phyloP scores from a whole-genome alignment of 768 basidiomycete species.

The Pisolithus orientalis region DNA sequence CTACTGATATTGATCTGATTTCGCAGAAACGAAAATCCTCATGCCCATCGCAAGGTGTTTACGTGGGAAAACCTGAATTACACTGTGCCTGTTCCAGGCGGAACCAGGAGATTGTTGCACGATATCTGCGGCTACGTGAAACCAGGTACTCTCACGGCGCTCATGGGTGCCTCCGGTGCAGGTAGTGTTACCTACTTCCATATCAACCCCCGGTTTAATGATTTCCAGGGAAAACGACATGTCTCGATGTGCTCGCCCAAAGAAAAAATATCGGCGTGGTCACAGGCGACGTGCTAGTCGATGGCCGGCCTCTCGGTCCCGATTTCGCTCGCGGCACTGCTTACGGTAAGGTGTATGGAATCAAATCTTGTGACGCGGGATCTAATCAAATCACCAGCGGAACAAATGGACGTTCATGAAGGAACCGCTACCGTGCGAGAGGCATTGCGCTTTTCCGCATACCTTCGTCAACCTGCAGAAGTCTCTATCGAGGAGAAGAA shows the following conservation, averaged over 20 bases:
- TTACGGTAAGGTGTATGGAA: slow-evolving; percentile 45
- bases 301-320: slow-evolving; percentile 54
- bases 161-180: slow-evolving; percentile 84
- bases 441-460: slow-evolving; percentile 80
- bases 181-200: slow-evolving; percentile 31
- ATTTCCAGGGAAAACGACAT: slow-evolving; percentile 64
- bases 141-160: slow-evolving; percentile 81
- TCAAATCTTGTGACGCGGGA: slow-evolving; percentile 10
- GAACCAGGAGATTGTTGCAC: slow-evolving; percentile 57
- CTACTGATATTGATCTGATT: neutral
- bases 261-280: slow-evolving; percentile 68
- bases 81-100: slow-evolving; percentile 60
- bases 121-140: slow-evolving; percentile 77
- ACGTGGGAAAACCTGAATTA: slow-evolving; percentile 83
- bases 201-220: neutral
- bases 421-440: slow-evolving; percentile 79
- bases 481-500: slow-evolving; percentile 71
- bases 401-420: slow-evolving; percentile 86
- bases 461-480: slow-evolving; percentile 68
- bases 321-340: slow-evolving; percentile 67
- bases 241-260: slow-evolving; percentile 67
- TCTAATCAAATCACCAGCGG: slow-evolving; percentile 38
- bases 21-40: neutral
- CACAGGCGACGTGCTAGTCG: slow-evolving; percentile 56
- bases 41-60: slow-evolving; percentile 37